phyloP scores from a whole-genome alignment of 139 green algal species.

The Tetraselmis chui region DNA sequence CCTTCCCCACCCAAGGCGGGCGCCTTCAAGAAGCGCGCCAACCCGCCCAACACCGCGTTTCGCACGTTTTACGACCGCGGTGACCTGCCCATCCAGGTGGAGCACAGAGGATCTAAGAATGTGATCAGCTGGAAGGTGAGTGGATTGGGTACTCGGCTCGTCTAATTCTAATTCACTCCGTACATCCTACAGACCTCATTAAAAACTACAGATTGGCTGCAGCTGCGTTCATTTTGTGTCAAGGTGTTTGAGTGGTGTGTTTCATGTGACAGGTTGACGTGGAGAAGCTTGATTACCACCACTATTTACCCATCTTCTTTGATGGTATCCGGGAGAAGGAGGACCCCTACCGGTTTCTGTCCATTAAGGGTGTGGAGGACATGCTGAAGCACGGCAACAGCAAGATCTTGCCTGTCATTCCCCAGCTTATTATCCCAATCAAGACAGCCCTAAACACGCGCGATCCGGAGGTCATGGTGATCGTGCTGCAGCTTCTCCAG shows the following conservation, averaged over 20 bases:
- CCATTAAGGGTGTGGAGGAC: constrained; percentile 72
- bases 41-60: constrained; percentile 74
- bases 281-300: constrained; percentile 76
- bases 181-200: no score
- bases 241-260: no score
- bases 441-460: constrained; percentile 76
- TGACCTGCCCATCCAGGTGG: constrained; percentile 72
- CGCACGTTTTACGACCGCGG: constrained; percentile 75
- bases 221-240: no score
- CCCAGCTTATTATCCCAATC: constrained; percentile 84
- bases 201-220: no score
- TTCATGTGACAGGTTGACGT: constrained; percentile 44
- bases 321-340: constrained; percentile 80
- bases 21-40: constrained; percentile 39
- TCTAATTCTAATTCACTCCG: no score
- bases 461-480: constrained; percentile 64
- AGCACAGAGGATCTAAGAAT: constrained; percentile 71
- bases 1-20: constrained; percentile 31
- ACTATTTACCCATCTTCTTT: constrained; percentile 89
- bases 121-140: constrained; percentile 73
- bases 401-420: constrained; percentile 78
- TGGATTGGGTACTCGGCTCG: no score
- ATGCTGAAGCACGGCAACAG: constrained; percentile 56
- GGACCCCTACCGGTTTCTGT: constrained; percentile 81
- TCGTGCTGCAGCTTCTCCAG: constrained; percentile 72